A percentile compares a stretch with the other conserved stretches of the same genome.
phyloP scores from a whole-genome alignment of 257 asterid species.

The Plantago elongata region DNA sequence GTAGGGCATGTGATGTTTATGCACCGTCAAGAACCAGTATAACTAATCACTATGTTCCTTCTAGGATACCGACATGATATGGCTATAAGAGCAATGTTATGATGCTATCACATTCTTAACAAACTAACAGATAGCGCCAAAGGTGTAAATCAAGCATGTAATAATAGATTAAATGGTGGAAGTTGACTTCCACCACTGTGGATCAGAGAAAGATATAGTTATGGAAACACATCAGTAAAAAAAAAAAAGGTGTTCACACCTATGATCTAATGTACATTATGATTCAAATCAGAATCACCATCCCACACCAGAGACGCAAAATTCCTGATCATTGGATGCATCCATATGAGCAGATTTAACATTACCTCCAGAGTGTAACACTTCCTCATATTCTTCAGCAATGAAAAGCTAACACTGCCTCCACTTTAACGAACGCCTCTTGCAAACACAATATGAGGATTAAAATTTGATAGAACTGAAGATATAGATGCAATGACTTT shows the following conservation, averaged over 20 bases:
- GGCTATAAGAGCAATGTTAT: no score
- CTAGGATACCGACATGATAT: no score
- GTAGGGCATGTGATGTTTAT: no score
- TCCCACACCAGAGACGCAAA: conserved; percentile 9
- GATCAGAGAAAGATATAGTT: neutral
- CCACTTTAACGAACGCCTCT: conserved; percentile 55
- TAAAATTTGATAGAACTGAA: conserved; percentile 31
- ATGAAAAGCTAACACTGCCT: conserved; percentile 51
- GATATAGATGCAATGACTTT: conserved; percentile 15
- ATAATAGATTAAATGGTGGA: no score
- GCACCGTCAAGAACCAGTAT: no score
- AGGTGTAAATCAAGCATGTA: no score
- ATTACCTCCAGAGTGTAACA: conserved; percentile 46
- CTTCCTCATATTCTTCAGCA: conserved; percentile 54
- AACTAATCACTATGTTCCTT: no score
- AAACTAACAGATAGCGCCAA: no score
- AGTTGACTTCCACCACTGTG: no score
- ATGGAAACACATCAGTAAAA: neutral
- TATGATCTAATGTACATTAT: neutral
- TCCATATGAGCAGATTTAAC: conserved; percentile 31
- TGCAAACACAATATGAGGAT: conserved; percentile 64
- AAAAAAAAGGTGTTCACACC: neutral
- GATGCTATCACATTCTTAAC: no score
- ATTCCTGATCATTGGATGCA: conserved; percentile 27
- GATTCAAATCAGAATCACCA: neutral